Evolutionary conservation across 1,139 yeast genomes (phyloP), one percentile per base, ranked within the genome.

Genomic region (Pichia sp.): DNA sequence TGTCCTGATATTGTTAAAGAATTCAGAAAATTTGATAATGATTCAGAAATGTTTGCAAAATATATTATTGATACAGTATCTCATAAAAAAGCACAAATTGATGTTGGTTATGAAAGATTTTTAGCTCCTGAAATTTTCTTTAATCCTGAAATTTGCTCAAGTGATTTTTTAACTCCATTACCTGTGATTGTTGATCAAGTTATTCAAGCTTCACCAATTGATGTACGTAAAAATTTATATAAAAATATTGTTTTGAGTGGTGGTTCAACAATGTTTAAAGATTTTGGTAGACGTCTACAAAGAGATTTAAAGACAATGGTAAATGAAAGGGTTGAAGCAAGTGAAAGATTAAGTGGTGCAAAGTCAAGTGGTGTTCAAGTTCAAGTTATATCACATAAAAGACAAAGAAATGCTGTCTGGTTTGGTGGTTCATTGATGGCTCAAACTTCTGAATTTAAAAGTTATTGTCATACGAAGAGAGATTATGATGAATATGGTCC

Each of bases 401-500:
- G 94, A 68, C 99, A 94, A 71, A 78, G 96, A 63, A 87, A 92
- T 61, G 99, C 99, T 8, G 99, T 94, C 48, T 94, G 98, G 98
- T 94, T 90, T 64, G 99, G 99, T 56, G 99, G 98, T 53, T 86
- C 96, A 23, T 72, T 94, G 57, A 76, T 94, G 62, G 97, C 99
- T 1, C 97, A 90, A 68, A 94, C 99, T 22, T 81, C 96, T 16
- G 98, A 92, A 67, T 92, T 92, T 70, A 87, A 85, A 69, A 82
- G 95, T 64, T 89, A 89, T 68, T 92, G 98, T 65, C 94, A 90
- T 71, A 90, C 98, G 40, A 94, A 92, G 71, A 83, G 84, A 63
- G 98, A 92, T 63, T 94, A 94, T 66, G 98, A 92, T 60, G 99
- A 94, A 69, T 83, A 84, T 62, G 99, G 99, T 28, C 98, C 98